Evolutionary conservation across 1,284 basidiomycete genomes (phyloP).

Genomic region (Rhizoctonia solani): DNA sequence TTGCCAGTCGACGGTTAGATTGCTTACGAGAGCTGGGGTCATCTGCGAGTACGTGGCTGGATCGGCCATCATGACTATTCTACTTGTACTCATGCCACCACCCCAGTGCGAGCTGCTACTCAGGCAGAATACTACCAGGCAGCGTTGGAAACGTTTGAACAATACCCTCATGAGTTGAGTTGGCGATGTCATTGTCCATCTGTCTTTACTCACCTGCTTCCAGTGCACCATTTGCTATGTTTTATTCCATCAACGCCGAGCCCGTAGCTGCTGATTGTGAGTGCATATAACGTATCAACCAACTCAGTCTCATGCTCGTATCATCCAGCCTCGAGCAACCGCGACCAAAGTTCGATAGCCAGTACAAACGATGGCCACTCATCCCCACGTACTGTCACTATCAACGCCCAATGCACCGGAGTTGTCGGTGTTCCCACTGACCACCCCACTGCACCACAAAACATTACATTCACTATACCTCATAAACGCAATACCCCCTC

Average conservation of each 20-base stretch:
- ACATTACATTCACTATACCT: slow-evolving; percentile 9
- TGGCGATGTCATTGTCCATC: neutral
- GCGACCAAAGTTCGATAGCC: slow-evolving; percentile 6
- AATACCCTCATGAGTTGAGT: slow-evolving; percentile 29
- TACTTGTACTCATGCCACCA: neutral
- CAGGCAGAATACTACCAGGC: slow-evolving; percentile 10
- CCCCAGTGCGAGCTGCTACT: slow-evolving; percentile 16
- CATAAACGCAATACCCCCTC: slow-evolving; percentile 9
- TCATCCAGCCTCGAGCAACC: neutral
- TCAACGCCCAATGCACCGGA: slow-evolving; percentile 27
- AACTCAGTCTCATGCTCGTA: neutral
- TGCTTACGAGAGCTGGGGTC: slow-evolving; percentile 36
- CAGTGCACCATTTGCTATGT: slow-evolving; percentile 31
- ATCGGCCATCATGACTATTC: neutral
- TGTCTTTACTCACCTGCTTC: neutral
- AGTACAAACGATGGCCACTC: slow-evolving; percentile 15
- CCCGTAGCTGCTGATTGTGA: neutral
- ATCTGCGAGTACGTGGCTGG: neutral
- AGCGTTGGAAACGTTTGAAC: neutral
- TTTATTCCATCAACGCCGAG: neutral
- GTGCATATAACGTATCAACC: neutral
- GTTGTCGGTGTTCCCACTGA: slow-evolving; percentile 33
- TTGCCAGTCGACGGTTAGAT: slow-evolving; percentile 35
- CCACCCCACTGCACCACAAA: slow-evolving; percentile 28
- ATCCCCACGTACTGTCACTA: slow-evolving; percentile 6